Evolutionary conservation across 75 land plant species (phyloP), one percentile per base, ranked within the genome.

Genomic region (Picea sitchensis): DNA sequence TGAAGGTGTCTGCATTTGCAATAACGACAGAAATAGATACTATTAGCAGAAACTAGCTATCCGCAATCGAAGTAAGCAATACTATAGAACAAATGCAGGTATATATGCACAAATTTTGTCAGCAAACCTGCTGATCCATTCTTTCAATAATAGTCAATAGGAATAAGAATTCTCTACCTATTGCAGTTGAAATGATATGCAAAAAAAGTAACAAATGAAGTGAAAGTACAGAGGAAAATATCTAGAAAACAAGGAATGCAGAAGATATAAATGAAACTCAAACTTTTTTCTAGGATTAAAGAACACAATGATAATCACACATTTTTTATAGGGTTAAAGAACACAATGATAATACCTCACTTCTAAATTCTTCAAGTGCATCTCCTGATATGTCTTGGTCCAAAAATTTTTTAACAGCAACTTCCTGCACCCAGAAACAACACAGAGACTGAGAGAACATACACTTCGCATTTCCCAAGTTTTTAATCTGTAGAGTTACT

Each of bases 321-420:
- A 41, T 41, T 41, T 41, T 41, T 41, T 41, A 26, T 26, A 26
- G 26, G 56, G 38, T 38, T 62, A 38, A 14, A 75, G 69, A 67
- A 77, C 2, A 59, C 47, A 58, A 18, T 14, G 64, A 54, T 31
- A 58, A 13, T 89, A 91, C 93, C 91, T 91, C 93, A 77, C 89
- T 93, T 85, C 71, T 91, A 78, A 97, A 95, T 84, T 95, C 99
- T 81, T 83, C 94, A 57, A 97, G 87, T 20, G 96, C 95, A 85
- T 93, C 99, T 79, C 91, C 92, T 76, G 91, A 85, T 23, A 97
- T 82, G 59, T 91, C 96, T 83, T 97, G 99, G 81, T 93, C 91
- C 58, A 97, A 83, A 85, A 97, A 95, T 79, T 78, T 93, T 82
- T 97, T 97, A 23, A 97, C 96, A 73, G 99, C 99, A 79, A 95